phyloP scores from a whole-genome alignment of 495 filamentous ascomycete genomes.

The Penicillium chermesinum region DNA sequence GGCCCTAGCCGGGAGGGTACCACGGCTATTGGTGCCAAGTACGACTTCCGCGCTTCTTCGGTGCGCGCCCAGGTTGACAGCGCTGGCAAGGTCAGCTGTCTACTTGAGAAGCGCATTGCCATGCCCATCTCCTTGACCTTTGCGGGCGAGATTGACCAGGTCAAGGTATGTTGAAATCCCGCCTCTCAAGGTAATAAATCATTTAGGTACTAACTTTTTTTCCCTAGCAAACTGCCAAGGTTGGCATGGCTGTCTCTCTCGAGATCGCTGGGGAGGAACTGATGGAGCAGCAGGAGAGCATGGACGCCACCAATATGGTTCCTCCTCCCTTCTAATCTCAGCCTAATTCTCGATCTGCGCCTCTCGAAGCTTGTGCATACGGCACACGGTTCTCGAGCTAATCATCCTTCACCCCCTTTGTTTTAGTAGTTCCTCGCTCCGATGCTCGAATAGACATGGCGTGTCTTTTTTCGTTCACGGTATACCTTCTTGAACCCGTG shows the following conservation, averaged over 20 bases:
- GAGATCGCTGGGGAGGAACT: constrained; percentile 85
- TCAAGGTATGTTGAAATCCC: constrained; percentile 60
- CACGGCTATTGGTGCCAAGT: constrained; percentile 91
- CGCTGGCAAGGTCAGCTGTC: constrained; percentile 83
- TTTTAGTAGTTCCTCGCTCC: constrained; percentile 41
- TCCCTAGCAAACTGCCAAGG: constrained; percentile 82
- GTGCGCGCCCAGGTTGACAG: constrained; percentile 96
- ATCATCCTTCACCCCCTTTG: constrained; percentile 34
- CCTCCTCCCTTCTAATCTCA: constrained; percentile 52
- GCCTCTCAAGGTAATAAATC: not conserved
- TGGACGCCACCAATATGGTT: constrained; percentile 42
- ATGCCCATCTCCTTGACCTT: constrained; percentile 88
- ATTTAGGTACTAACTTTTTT: constrained; percentile 13
- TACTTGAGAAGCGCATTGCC: constrained; percentile 92
- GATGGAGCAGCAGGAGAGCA: constrained; percentile 82
- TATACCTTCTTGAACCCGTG: constrained; percentile 28
- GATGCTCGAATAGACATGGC: constrained; percentile 30
- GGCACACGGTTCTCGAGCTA: constrained; percentile 15
- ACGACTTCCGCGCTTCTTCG: constrained; percentile 91
- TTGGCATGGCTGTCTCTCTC: constrained; percentile 90
- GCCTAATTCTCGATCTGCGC: constrained; percentile 26
- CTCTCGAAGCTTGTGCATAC: constrained; percentile 5
- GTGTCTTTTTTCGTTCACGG: constrained; percentile 24
- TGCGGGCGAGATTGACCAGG: constrained; percentile 94
- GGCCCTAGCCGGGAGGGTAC: constrained; percentile 74